phyloP scores from a whole-genome alignment of 352 stramenopile species.

The Globisporangium canariense region DNA sequence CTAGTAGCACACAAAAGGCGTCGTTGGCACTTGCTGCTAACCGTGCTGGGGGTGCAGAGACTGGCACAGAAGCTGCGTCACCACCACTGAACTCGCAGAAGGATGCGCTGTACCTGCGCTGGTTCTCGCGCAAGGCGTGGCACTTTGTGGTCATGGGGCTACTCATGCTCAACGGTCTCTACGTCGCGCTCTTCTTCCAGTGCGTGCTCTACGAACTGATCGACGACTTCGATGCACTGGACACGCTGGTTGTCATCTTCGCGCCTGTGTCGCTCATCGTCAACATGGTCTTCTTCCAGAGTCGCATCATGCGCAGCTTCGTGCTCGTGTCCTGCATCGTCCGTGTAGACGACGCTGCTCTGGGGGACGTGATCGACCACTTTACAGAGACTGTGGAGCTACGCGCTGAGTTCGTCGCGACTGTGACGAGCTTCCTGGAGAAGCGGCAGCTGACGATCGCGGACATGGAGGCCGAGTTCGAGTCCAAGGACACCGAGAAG shows the following conservation, averaged over 20 bases:
- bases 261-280: slow-evolving; percentile 44
- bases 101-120: slow-evolving; percentile 21
- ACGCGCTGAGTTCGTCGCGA: slow-evolving; percentile 43
- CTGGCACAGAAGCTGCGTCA: not conserved
- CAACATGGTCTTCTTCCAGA: slow-evolving; percentile 61
- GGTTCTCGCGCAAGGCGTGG: slow-evolving; percentile 64
- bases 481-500: slow-evolving; percentile 18
- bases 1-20: not conserved
- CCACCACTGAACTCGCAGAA: not conserved
- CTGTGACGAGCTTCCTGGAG: slow-evolving; percentile 27
- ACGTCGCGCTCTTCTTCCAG: slow-evolving; percentile 54
- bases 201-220: slow-evolving; percentile 59
- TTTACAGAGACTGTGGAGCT: slow-evolving; percentile 61
- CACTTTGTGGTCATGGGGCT: slow-evolving; percentile 59
- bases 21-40: not conserved
- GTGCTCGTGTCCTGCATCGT: slow-evolving; percentile 54
- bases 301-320: slow-evolving; percentile 59
- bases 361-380: slow-evolving; percentile 54
- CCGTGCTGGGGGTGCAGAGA: not conserved
- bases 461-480: slow-evolving; percentile 33
- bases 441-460: slow-evolving; percentile 18
- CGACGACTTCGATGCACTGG: slow-evolving; percentile 18
- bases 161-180: slow-evolving; percentile 74
- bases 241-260: slow-evolving; percentile 17
- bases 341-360: slow-evolving; percentile 43